These are phyloP conservation scores for Juglanconis sp. DNA, from an alignment of 2,329 filamentous ascomycete species.

Conservation along the genomic window DNA sequence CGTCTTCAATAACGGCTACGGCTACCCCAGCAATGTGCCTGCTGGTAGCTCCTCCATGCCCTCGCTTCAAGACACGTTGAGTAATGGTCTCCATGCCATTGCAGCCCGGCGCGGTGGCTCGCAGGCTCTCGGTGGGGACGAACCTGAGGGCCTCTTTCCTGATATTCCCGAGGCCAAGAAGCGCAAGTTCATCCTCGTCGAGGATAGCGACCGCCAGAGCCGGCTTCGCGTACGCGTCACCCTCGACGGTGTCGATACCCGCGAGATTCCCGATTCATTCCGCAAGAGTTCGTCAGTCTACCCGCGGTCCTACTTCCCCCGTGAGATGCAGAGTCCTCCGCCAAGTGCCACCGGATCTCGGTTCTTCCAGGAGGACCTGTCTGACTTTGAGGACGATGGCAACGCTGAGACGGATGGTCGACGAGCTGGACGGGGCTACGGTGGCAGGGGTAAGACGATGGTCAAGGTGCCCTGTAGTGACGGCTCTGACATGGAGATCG, in stretches of 20 bases:
- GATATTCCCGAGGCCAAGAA: constrained; percentile 86
- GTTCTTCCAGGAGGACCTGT: constrained; percentile 67
- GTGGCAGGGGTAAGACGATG: constrained; percentile 35
- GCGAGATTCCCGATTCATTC: constrained; percentile 94
- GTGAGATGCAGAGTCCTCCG: constrained; percentile 86
- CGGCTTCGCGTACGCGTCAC: constrained; percentile 86
- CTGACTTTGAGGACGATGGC: constrained; percentile 56
- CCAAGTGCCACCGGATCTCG: constrained; percentile 70
- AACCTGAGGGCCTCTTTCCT: constrained; percentile 73
- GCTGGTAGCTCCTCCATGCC: constrained; percentile 61
- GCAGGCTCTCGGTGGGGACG: constrained; percentile 49
- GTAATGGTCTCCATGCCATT: constrained; percentile 32
- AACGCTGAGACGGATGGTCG: constrained; percentile 50
- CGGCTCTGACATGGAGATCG: constrained; percentile 68
- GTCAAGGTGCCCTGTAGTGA: constrained; percentile 62
- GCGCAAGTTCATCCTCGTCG: constrained; percentile 94
- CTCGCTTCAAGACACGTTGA: constrained; percentile 57
- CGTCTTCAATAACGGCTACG: constrained; percentile 66
- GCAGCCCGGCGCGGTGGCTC: constrained; percentile 32
- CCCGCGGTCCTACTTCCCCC: constrained; percentile 85
- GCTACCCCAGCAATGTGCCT: constrained; percentile 58
- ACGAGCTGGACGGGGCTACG: constrained; percentile 31
- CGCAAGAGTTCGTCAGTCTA: constrained; percentile 86
- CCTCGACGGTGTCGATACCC: constrained; percentile 89
- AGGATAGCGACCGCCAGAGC: constrained; percentile 77